phyloP scores from a whole-genome alignment of 192 early-diverging fungal species.

The Bifiguratus adelaidae region DNA sequence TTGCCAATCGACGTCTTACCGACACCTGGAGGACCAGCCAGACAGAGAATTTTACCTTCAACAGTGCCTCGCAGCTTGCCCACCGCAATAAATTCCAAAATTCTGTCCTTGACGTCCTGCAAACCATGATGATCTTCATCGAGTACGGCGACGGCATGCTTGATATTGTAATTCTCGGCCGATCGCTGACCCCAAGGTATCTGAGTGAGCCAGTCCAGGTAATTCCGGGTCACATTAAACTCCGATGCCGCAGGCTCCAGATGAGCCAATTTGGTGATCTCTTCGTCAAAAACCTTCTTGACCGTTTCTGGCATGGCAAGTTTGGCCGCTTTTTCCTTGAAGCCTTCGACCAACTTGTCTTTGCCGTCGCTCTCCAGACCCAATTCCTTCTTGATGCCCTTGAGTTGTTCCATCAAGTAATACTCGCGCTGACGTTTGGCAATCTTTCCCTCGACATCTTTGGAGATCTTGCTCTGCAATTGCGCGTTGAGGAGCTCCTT shows the following conservation, averaged over 20 bases:
- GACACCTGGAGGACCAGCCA: constrained; percentile 98
- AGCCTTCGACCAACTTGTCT: constrained; percentile 92
- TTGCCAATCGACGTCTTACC: constrained; percentile 99
- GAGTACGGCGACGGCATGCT: constrained; percentile 75
- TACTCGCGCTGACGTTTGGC: constrained; percentile 96
- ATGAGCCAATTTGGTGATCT: constrained; percentile 86
- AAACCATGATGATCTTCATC: constrained; percentile 99
- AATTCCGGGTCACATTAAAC: constrained; percentile 98
- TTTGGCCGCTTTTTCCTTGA: constrained; percentile 76
- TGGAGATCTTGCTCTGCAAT: constrained; percentile 94
- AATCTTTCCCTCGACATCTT: constrained; percentile 97
- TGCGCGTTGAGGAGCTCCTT: constrained; percentile 97
- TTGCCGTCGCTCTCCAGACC: constrained; percentile 97
- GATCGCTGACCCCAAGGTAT: constrained; percentile 92
- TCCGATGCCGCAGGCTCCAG: constrained; percentile 93
- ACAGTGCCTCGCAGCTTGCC: constrained; percentile 92
- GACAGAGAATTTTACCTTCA: constrained; percentile 96
- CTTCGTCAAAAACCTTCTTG: constrained; percentile 96
- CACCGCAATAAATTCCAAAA: constrained; percentile 98
- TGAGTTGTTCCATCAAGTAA: constrained; percentile 98
- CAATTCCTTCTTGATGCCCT: constrained; percentile 98
- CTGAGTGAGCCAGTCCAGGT: constrained; percentile 97
- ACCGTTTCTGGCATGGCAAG: constrained; percentile 85
- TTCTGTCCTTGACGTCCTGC: constrained; percentile 98
- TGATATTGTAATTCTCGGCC: constrained; percentile 88